These are phyloP conservation scores for Theileria parva DNA, from an alignment of 169 alveolate genomes.

Conservation along the genomic window DNA sequence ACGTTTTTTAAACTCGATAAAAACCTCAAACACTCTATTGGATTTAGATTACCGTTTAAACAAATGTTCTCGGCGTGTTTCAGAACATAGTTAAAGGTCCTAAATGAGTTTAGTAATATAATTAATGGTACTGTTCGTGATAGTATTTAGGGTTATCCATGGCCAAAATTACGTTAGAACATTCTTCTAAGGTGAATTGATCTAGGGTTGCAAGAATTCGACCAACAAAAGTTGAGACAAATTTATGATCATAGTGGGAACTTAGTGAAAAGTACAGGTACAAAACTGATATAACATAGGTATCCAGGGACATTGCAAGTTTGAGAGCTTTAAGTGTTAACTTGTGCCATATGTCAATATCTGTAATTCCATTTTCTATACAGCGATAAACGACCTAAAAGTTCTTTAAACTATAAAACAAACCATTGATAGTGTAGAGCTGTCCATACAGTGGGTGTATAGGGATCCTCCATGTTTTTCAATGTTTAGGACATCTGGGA, in stretches of 20 bases:
- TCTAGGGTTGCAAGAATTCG: constrained; percentile 48
- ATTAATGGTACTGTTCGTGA: constrained; percentile 34
- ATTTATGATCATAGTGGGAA: constrained; percentile 60
- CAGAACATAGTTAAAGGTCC: constrained; percentile 41
- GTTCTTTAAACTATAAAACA: constrained; percentile 1
- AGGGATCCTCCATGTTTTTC: constrained; percentile 76
- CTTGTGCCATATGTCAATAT: constrained; percentile 67
- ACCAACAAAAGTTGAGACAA: constrained; percentile 61
- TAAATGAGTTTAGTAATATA: background rate
- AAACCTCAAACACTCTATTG: constrained; percentile 42
- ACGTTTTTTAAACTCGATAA: constrained; percentile 14
- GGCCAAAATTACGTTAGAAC: constrained; percentile 57
- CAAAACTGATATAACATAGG: constrained; percentile 62
- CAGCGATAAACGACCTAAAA: constrained; percentile 71
- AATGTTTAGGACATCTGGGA: constrained; percentile 71
- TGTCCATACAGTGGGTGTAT: constrained; percentile 78
- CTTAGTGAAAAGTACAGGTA: constrained; percentile 69
- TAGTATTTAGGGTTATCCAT: constrained; percentile 49
- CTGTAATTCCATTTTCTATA: constrained; percentile 64
- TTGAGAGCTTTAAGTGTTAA: constrained; percentile 64
- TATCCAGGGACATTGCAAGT: constrained; percentile 68
- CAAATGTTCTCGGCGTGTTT: constrained; percentile 55
- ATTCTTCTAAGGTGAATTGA: constrained; percentile 46
- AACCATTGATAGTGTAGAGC: constrained; percentile 67
- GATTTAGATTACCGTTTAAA: constrained; percentile 17